phyloP scores from a whole-genome alignment of 2,329 filamentous ascomycete species.

The Colletotrichum musae region DNA sequence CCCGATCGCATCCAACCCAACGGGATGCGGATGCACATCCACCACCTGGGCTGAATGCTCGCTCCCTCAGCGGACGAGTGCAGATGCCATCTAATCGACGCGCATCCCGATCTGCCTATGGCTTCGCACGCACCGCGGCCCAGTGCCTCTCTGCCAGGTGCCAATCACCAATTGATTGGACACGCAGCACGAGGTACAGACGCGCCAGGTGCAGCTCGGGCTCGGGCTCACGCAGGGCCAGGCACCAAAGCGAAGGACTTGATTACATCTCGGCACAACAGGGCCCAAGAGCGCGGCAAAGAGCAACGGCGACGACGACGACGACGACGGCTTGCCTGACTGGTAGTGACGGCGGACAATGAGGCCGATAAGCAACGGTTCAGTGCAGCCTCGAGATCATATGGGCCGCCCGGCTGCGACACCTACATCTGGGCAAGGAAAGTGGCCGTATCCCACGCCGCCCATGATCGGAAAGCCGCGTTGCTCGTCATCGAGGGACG shows the following conservation, averaged over 20 bases:
- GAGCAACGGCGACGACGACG: constrained; percentile 11
- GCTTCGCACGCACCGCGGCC: constrained; percentile 1
- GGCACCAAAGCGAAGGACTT: constrained; percentile 5
- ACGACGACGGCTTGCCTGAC: constrained; percentile 4
- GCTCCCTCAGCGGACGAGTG: constrained; percentile 24
- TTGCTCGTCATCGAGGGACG: background rate
- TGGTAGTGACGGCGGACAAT: background rate
- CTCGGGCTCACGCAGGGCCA: background rate
- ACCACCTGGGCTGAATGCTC: background rate
- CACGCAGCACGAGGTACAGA: constrained; percentile 7
- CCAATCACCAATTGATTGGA: constrained; percentile 12
- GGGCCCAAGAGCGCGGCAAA: background rate
- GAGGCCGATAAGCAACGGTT: constrained; percentile 6
- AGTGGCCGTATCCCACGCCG: constrained; percentile 26
- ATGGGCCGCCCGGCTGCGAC: constrained; percentile 22
- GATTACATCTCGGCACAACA: constrained; percentile 4
- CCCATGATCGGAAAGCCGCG: constrained; percentile 18
- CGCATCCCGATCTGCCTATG: constrained; percentile 26
- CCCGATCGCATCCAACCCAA: background rate
- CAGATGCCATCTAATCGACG: constrained; percentile 41
- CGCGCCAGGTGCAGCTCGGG: background rate
- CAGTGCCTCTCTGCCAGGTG: constrained; percentile 21
- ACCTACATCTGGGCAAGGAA: constrained; percentile 38
- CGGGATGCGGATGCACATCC: constrained; percentile 31
- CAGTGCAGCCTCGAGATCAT: constrained; percentile 36